These are phyloP conservation scores for Zizania palustris DNA, from an alignment of 202 grass and related monocot species.

Conservation along the genomic window DNA sequence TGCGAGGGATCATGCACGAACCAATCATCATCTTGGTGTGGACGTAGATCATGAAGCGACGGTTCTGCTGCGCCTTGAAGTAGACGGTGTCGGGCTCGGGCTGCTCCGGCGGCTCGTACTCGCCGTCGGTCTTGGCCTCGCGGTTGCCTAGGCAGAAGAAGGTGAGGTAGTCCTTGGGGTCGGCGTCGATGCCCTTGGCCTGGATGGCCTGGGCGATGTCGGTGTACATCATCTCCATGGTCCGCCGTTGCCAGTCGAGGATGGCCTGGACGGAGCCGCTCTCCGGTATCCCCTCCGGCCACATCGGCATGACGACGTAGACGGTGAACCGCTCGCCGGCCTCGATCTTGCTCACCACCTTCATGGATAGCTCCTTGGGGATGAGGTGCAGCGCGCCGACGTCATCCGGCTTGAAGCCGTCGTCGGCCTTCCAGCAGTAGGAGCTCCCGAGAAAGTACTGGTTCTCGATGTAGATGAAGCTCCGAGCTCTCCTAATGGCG, in stretches of 20 bases:
- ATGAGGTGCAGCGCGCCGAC: constrained; percentile 63
- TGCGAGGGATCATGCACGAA: not conserved
- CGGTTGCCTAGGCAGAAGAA: constrained; percentile 79
- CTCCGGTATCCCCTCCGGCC: constrained; percentile 75
- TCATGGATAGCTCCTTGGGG: constrained; percentile 72
- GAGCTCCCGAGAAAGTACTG: constrained; percentile 80
- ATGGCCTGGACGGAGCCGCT: constrained; percentile 71
- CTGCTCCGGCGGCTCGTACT: constrained; percentile 58
- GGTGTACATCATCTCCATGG: constrained; percentile 91
- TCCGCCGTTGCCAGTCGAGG: constrained; percentile 75
- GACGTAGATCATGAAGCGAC: constrained; percentile 85
- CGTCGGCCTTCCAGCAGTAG: constrained; percentile 63
- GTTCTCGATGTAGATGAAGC: constrained; percentile 80
- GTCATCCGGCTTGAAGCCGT: constrained; percentile 62
- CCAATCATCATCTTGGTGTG: constrained; percentile 89
- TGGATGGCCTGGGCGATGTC: constrained; percentile 61
- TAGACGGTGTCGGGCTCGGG: constrained; percentile 52
- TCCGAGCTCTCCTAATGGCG: constrained; percentile 67
- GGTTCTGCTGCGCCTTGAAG: constrained; percentile 62
- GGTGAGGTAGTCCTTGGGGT: constrained; percentile 74
- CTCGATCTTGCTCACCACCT: constrained; percentile 77
- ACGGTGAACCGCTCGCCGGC: constrained; percentile 69
- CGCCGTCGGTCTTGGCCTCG: constrained; percentile 62
- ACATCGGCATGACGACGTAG: constrained; percentile 77
- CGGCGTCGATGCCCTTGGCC: constrained; percentile 61